Evolutionary conservation across 148 eudicot species (phyloP).

Genomic region (Arbutus unedo): DNA sequence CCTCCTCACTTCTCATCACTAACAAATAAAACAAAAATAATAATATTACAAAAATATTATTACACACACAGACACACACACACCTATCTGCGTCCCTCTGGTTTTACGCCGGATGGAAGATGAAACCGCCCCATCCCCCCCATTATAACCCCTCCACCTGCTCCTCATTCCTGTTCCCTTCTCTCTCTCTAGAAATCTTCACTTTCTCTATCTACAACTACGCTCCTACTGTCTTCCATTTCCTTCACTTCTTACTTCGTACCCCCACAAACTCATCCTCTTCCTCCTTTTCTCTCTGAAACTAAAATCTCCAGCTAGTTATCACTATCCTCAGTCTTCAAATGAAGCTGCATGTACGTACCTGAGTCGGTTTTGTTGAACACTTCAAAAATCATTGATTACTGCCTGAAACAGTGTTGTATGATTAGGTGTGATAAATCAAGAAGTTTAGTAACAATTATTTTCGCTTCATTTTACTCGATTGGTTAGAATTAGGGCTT

Average conservation of each 20-base stretch:
- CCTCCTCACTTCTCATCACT: too few relatives aligned
- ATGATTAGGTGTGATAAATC: neutral
- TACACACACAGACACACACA: neutral
- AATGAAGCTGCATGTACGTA: slow-evolving; percentile 12
- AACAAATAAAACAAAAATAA: neutral
- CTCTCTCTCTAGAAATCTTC: neutral
- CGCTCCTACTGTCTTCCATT: neutral
- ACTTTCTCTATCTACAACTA: slow-evolving; percentile 3
- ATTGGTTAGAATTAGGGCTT: neutral
- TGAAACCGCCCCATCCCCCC: slow-evolving; percentile 46
- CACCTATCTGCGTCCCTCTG: slow-evolving; percentile 28
- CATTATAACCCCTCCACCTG: slow-evolving; percentile 52
- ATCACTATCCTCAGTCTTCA: neutral
- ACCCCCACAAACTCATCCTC: neutral
- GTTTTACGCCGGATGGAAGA: slow-evolving; percentile 69
- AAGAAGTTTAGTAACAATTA: too few relatives aligned
- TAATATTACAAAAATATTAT: too few relatives aligned
- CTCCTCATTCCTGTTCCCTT: slow-evolving; percentile 7
- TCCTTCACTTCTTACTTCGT: neutral
- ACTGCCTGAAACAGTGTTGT: neutral
- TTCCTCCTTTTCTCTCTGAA: too few relatives aligned
- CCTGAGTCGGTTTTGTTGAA: neutral
- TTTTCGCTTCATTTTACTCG: neutral
- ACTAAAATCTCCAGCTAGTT: neutral
- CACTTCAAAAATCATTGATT: neutral